A percentile compares a stretch with the other conserved stretches of the same genome.
phyloP scores from a whole-genome alignment of 2,329 filamentous ascomycete genomes.

The Fusarium sp. region DNA sequence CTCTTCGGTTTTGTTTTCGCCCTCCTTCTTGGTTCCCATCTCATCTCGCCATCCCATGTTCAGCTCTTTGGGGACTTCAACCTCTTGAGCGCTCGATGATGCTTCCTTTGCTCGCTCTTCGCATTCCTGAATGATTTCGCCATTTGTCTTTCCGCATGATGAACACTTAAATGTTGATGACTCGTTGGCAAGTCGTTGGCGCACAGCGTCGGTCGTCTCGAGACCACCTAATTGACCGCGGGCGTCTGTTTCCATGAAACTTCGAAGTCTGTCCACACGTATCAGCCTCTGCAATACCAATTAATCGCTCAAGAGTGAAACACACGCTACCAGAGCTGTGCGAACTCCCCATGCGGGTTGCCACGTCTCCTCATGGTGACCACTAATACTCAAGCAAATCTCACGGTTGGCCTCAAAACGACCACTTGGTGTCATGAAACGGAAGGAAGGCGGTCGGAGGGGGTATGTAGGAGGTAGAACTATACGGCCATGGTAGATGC shows the following conservation, averaged over 20 bases:
- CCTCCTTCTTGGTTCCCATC: slow-evolving; percentile 58
- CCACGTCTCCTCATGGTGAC: slow-evolving; percentile 98
- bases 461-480: slow-evolving; percentile 90
- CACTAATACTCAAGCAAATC: slow-evolving; percentile 93
- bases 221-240: slow-evolving; percentile 91
- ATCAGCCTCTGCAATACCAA: neutral
- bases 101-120: slow-evolving; percentile 65
- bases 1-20: slow-evolving; percentile 15
- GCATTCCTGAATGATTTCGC: slow-evolving; percentile 77
- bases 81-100: slow-evolving; percentile 52
- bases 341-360: slow-evolving; percentile 97
- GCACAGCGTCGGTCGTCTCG: slow-evolving; percentile 75
- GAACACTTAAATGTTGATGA: slow-evolving; percentile 75
- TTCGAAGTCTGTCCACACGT: slow-evolving; percentile 66
- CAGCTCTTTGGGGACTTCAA: slow-evolving; percentile 65
- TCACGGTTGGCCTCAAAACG: slow-evolving; percentile 97
- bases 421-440: slow-evolving; percentile 90
- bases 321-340: slow-evolving; percentile 79
- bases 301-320: slow-evolving; percentile 4
- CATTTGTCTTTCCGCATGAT: slow-evolving; percentile 76
- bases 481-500: slow-evolving; percentile 96
- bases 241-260: slow-evolving; percentile 93
- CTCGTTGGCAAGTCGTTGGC: slow-evolving; percentile 75
- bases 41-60: slow-evolving; percentile 80
- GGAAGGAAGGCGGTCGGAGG: slow-evolving; percentile 91